Base-by-base conservation (phyloP, 768 basidiomycete species). In the Lactifluus piperatus region DNA sequence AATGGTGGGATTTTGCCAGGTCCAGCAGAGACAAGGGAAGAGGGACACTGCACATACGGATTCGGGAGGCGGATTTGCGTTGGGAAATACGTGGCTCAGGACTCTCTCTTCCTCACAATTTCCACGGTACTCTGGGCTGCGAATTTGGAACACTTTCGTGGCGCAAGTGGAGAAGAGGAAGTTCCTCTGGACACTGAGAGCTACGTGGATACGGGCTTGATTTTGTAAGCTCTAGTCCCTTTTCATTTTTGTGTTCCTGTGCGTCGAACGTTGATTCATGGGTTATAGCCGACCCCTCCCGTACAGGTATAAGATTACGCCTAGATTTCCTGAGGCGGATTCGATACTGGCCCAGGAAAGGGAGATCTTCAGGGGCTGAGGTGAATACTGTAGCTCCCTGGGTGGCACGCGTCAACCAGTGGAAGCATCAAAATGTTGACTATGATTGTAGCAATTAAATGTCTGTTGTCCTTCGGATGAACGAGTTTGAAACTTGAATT, bases 51-150 rank as follows among this genome's bases (percentile, higher is more conserved):
- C 24, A 20, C 64, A 6, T 65, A 46, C 24, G 64, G 62, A 5
- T 65, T 62, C 29, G 64, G 64, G 14, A 18, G 51, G 36, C 56
- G 67, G 10, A 47, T 56, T 10, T 68, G 66, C 49, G 45, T 63
- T 0, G 68, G 68, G 27, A 53, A 55, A 10, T 50, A 62, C 11
- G 30, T 65, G 0, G 68, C 65, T 9, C 55, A 65, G 8, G 57
- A 66, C 11, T 18, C 62, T 1, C 27, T 67, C 20, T 68, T 63
- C 51, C 54, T 67, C 45, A 29, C 47, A 24, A 57, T 68, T 10
- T 63, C 68, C 14, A 58, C 54, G 8, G 20, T 67, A 2, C 64
- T 67, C 16, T 64, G 64, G 61, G 58, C 67, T 20, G 53, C 51
- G 24, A 45, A 60, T 24, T 57, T 64, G 5, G 57, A 54, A 55